These are phyloP conservation scores for Osmanthus fragrans DNA, from an alignment of 257 asterid genomes.

Conservation along the genomic window DNA sequence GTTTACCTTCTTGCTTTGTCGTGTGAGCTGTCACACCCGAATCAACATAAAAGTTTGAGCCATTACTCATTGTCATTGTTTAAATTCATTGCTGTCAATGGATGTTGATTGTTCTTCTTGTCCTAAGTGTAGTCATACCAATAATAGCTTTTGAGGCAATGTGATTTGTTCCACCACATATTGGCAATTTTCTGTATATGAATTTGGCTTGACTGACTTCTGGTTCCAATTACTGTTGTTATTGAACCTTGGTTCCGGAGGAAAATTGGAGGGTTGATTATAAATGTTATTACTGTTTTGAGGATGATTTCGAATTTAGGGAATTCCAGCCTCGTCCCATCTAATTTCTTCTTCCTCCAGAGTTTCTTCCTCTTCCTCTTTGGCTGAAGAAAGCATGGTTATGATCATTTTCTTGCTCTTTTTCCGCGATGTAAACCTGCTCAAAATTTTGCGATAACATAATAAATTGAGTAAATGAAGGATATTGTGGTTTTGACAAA, in stretches of 20 bases:
- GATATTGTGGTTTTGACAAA: not conserved
- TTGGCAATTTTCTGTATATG: not conserved
- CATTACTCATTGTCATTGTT: not conserved
- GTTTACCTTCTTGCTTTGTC: conserved; percentile 3
- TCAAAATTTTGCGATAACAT: not conserved
- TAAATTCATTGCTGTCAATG: not conserved
- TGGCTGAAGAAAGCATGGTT: not conserved
- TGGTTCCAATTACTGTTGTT: not conserved
- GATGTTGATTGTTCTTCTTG: too few species aligned
- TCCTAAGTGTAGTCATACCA: not conserved
- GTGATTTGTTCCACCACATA: not conserved
- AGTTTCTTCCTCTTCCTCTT: not conserved
- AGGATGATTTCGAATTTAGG: not conserved
- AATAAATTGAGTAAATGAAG: not conserved
- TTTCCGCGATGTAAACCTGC: not conserved
- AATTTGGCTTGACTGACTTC: not conserved
- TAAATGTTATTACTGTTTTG: not conserved
- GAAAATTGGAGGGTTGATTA: not conserved
- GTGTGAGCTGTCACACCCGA: not conserved
- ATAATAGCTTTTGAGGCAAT: not conserved
- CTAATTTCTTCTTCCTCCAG: not conserved
- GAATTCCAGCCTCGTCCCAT: not conserved
- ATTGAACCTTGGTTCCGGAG: not conserved
- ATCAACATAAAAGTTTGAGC: not conserved
- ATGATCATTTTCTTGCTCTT: not conserved